phyloP scores from a whole-genome alignment of 345 rosid genomes.

The Arabidopsis arenosa region DNA sequence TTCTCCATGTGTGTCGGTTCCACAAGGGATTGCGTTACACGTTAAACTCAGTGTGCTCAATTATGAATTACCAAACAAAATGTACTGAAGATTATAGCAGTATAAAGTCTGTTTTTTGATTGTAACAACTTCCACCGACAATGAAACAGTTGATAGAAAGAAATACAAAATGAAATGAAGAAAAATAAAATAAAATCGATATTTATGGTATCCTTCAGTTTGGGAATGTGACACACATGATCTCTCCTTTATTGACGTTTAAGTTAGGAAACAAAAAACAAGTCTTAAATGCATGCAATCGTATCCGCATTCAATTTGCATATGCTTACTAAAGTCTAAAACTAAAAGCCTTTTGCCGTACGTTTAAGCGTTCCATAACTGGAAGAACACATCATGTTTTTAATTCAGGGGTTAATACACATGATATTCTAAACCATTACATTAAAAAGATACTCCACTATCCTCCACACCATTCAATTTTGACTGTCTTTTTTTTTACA shows the following conservation, averaged over 20 bases:
- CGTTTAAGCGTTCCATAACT: neutral
- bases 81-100: neutral
- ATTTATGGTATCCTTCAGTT: neutral
- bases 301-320: slow-evolving; percentile 19
- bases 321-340: slow-evolving; percentile 14
- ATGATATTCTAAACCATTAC: too few relatives aligned
- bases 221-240: slow-evolving; percentile 22
- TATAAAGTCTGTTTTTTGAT: slow-evolving; percentile 11
- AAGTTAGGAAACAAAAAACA: neutral
- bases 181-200: too few relatives aligned
- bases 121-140: slow-evolving; percentile 32
- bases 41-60: neutral
- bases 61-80: slow-evolving; percentile 5
- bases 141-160: neutral
- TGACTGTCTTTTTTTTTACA: too few relatives aligned
- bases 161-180: neutral
- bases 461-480: too few relatives aligned
- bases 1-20: slow-evolving; percentile 33
- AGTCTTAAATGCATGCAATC: slow-evolving; percentile 17
- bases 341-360: neutral
- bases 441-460: too few relatives aligned
- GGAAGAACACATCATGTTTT: slow-evolving; percentile 10
- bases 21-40: slow-evolving; percentile 12
- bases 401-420: neutral
- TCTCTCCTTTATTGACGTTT: slow-evolving; percentile 31